Conservation (phyloP, 2,329 filamentous ascomycete genomes). For the Beauveria australis region DNA sequence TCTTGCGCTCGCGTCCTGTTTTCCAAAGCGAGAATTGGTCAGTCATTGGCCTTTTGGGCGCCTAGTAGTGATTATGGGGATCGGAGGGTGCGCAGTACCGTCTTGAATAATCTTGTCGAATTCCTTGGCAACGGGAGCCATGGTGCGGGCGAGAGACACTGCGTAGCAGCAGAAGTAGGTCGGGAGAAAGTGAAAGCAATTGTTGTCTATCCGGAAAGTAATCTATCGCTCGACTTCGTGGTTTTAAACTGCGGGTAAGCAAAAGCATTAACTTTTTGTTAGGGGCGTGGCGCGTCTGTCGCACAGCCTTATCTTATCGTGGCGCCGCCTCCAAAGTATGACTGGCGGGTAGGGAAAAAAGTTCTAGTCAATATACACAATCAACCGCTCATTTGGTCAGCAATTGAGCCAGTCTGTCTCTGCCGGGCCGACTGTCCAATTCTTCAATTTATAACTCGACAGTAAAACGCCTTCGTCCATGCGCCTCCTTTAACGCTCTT, state of each 20-base stretch:
- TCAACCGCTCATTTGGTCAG: neutral
- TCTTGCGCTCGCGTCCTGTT: conserved; percentile 58
- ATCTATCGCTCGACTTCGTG: neutral
- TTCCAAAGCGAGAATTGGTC: neutral
- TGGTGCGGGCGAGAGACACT: neutral
- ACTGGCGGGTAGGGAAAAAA: neutral
- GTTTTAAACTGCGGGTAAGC: neutral
- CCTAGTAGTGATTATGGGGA: neutral
- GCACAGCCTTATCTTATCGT: conserved; percentile 10
- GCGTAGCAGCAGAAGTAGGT: neutral
- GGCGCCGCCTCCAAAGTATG: neutral
- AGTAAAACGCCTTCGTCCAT: neutral
- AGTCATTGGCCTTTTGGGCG: neutral
- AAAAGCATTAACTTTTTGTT: neutral
- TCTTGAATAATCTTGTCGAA: conserved; percentile 16
- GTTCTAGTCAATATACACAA: neutral
- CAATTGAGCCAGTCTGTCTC: neutral
- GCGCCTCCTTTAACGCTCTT: neutral
- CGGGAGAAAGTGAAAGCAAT: neutral
- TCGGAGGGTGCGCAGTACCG: neutral
- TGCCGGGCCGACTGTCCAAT: neutral
- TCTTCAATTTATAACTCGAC: neutral
- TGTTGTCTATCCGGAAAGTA: neutral
- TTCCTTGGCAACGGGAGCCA: conserved; percentile 13
- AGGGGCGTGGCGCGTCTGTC: conserved; percentile 5